phyloP scores from a whole-genome alignment of 352 stramenopile species.

The Pythium biforme region DNA sequence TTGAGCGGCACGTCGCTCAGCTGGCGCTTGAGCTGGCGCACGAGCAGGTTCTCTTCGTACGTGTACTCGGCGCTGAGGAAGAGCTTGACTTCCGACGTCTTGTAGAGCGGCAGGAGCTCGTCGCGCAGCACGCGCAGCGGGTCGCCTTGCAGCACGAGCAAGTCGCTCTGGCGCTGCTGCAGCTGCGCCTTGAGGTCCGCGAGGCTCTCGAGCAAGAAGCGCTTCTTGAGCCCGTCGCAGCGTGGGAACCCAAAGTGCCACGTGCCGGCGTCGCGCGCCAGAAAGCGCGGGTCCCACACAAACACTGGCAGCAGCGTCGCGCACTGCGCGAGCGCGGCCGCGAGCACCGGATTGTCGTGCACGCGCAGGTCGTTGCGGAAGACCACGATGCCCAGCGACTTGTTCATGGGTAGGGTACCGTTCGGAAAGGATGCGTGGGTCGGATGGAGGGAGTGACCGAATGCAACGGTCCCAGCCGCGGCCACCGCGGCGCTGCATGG shows the following conservation, averaged over 20 bases:
- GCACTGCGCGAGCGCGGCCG: conserved; percentile 13
- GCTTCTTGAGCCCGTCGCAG: conserved; percentile 18
- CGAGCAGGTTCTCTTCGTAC: conserved; percentile 21
- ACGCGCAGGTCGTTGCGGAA: conserved; percentile 24
- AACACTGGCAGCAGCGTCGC: conserved; percentile 18
- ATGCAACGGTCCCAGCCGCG: too few species aligned
- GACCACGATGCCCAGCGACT: conserved; percentile 21
- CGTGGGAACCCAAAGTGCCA: conserved; percentile 21
- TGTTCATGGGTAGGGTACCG: conserved; percentile 10
- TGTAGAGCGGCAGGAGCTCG: conserved; percentile 14
- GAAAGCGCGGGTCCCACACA: conserved; percentile 20
- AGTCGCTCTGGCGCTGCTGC: conserved; percentile 14
- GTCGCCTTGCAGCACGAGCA: conserved; percentile 15
- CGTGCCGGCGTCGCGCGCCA: conserved; percentile 8
- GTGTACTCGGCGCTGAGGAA: conserved; percentile 24
- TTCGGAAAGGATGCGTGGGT: neutral
- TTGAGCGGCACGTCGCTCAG: conserved; percentile 7
- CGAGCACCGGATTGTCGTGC: conserved; percentile 23
- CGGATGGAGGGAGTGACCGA: neutral
- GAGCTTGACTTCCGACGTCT: conserved; percentile 7
- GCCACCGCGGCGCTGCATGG: neutral
- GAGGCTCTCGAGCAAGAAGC: conserved; percentile 23
- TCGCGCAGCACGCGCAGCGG: conserved; percentile 11
- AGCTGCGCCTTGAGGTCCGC: conserved; percentile 14
- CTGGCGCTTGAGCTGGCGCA: conserved; percentile 9